A percentile compares a stretch with the other conserved stretches of the same genome.
phyloP scores from a whole-genome alignment of 345 rosid species.

The Populus ilicifolia region DNA sequence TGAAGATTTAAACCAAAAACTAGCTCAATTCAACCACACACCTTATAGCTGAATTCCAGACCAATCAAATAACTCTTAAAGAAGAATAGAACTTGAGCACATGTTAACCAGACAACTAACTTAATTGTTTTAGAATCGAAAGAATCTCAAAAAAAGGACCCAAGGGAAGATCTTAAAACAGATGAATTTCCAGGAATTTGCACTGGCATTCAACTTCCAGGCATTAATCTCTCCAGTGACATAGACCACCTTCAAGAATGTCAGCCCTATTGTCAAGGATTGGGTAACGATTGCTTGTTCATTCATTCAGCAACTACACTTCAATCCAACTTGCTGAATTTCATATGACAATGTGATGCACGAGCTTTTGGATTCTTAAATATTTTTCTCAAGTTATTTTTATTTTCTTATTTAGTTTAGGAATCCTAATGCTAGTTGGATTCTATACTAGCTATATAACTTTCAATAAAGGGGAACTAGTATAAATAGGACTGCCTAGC shows the following conservation, averaged over 20 bases:
- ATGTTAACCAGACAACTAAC: background rate
- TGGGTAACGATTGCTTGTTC: background rate
- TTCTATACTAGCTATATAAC: no score
- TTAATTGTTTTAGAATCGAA: background rate
- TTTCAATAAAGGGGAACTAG: no score
- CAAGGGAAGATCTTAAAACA: background rate
- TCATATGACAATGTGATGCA: background rate
- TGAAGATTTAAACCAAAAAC: background rate
- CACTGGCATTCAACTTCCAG: background rate
- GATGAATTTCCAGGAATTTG: background rate
- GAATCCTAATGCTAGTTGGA: no score
- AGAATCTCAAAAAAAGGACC: background rate
- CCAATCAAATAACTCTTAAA: background rate
- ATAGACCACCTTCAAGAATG: background rate
- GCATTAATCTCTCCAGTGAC: background rate
- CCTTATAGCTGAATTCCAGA: background rate
- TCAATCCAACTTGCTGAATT: background rate
- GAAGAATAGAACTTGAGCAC: background rate
- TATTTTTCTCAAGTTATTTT: no score
- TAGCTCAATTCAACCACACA: background rate
- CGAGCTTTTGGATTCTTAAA: no score
- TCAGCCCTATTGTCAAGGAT: background rate
- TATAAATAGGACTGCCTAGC: no score
- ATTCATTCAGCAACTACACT: background rate
- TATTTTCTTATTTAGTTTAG: no score